Base-by-base conservation (phyloP, 2,329 filamentous ascomycete genomes). In the Phaeoacremonium minimum region DNA sequence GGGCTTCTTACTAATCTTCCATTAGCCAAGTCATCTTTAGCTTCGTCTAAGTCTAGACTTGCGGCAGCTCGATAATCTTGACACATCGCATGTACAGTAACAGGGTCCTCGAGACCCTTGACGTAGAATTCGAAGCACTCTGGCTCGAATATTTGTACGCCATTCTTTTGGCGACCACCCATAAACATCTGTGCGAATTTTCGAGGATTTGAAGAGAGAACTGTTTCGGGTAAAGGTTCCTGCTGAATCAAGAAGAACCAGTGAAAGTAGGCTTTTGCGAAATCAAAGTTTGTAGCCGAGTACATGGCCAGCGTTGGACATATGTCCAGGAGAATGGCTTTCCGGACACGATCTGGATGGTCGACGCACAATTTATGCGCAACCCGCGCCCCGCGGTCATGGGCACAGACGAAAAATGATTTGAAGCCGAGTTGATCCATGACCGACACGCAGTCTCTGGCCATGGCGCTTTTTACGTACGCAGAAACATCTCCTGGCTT, bases 241-340 rank as follows among this genome's bases (percentile, higher is more conserved):
- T 57, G 50, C 48, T 80, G 75, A 7, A 76, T 71, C 15, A 79
- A 61, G 43, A 79, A 70, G 35, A 75, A 76, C 74, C 75, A 80
- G 52, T 80, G 75, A 46, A 70, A 78, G 50, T 77, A 78, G 1
- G 63, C 61, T 18, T 58, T 59, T 1, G 71, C 68, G 40, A 75
- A 69, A 0, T 54, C 52, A 5, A 60, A 45, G 35, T 64, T 45
- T 4, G 64, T 64, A 13, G 62, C 53, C 33, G 57, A 56, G 55
- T 69, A 79, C 67, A 77, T 77, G 6, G 63, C 63, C 9, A 73
- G 60, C 1, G 73, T 78, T 3, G 75, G 76, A 28, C 67, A 71
- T 30, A 78, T 74, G 38, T 77, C 73, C 3, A 75, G 56, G 2
- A 75, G 42, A 28, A 75, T 63, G 1, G 61, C 55, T 37, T 56